These are phyloP conservation scores for Tulasnella sp. DNA, from an alignment of 768 basidiomycete species.

Conservation along the genomic window DNA sequence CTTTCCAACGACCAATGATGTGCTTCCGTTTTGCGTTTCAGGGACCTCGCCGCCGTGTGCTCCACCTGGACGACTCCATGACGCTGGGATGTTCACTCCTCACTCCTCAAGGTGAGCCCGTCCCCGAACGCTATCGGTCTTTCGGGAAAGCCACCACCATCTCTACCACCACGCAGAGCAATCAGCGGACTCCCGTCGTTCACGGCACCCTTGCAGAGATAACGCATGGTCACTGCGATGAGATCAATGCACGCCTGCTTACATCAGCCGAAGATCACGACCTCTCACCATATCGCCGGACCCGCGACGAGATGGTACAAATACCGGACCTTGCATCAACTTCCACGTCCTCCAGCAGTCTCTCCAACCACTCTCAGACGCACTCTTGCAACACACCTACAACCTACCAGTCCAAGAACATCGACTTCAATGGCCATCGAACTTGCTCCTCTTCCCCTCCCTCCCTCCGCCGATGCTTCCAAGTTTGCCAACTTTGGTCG, in stretches of 20 bases:
- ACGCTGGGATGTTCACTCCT: neutral
- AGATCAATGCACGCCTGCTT: neutral
- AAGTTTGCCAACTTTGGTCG: slow-evolving; percentile 71
- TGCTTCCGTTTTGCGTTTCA: neutral
- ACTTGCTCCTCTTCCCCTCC: slow-evolving; percentile 61
- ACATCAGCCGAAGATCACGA: neutral
- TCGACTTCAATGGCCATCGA: slow-evolving; percentile 42
- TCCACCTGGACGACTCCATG: neutral
- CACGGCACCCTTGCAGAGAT: neutral
- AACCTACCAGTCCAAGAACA: neutral
- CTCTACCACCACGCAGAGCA: neutral
- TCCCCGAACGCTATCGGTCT: neutral
- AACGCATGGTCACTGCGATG: neutral
- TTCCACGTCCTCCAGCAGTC: neutral
- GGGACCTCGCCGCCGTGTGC: slow-evolving; percentile 6
- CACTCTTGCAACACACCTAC: neutral
- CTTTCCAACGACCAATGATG: neutral
- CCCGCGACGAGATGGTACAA: neutral
- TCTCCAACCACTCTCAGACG: neutral
- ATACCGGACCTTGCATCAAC: neutral
- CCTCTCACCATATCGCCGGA: neutral
- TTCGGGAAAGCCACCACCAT: neutral
- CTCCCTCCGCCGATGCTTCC: slow-evolving; percentile 63
- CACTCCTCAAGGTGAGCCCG: neutral
- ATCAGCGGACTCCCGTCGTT: neutral